Conservation (phyloP, 257 asterid genomes). For the Solanum bulbocastanum region DNA sequence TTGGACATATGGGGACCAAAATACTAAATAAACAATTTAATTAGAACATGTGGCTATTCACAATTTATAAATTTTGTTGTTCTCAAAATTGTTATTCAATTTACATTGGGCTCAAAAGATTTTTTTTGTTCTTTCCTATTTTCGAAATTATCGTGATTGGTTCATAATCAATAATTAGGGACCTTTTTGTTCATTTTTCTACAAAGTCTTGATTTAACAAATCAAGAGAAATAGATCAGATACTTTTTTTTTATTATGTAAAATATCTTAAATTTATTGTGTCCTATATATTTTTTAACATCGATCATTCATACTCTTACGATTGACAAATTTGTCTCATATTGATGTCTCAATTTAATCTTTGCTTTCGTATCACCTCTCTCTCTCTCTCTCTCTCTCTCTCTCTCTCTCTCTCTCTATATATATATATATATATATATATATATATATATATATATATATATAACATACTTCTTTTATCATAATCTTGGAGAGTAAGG, state of each 20-base stretch:
- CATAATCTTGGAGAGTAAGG: too few species aligned
- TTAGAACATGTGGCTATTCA: not conserved
- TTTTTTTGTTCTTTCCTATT: not conserved
- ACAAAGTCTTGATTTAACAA: not conserved
- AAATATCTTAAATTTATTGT: too few species aligned
- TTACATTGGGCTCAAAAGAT: not conserved
- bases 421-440: too few species aligned
- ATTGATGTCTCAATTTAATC: too few species aligned
- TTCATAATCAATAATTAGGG: not conserved
- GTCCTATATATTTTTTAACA: too few species aligned
- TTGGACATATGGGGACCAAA: not conserved
- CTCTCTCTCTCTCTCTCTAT: too few species aligned
- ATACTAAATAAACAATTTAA: not conserved
- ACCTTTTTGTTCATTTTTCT: not conserved
- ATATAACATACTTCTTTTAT: too few species aligned
- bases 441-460: too few species aligned
- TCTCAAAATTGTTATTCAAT: not conserved
- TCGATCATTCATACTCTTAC: too few species aligned
- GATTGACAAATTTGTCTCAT: too few species aligned
- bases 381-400: too few species aligned
- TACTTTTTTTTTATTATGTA: rapidly evolving
- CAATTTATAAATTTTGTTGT: not conserved
- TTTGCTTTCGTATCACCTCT: too few species aligned
- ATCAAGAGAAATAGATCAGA: not conserved
- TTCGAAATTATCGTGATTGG: not conserved